Percentiles rank a stretch among this genome's conserved stretches.
Conservation (phyloP, 441 rosid species). For the Pelargonium cotyledonis region DNA sequence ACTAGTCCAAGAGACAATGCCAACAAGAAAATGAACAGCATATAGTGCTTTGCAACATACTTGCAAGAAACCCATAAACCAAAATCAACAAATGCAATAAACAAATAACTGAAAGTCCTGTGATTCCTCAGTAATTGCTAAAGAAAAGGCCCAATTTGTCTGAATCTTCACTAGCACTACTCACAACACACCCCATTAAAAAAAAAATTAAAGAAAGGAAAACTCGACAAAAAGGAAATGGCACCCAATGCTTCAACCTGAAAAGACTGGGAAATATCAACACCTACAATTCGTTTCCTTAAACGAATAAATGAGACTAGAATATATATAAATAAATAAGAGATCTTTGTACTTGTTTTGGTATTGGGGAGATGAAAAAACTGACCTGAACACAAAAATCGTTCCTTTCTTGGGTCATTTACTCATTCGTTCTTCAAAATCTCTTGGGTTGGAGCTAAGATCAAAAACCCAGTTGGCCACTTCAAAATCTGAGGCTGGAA, state of each 20-base stretch:
- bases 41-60: background rate
- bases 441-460: constrained; percentile 1
- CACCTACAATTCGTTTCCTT: constrained; percentile 1
- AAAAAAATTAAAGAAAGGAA: constrained; percentile 8
- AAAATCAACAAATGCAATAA: constrained; percentile 10
- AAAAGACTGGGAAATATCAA: constrained; percentile 22
- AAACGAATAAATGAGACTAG: background rate
- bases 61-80: background rate
- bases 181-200: background rate
- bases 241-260: constrained; percentile 14
- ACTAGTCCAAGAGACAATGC: constrained; percentile 4
- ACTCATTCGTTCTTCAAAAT: background rate
- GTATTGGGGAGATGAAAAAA: background rate
- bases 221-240: constrained; percentile 10
- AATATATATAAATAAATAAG: background rate
- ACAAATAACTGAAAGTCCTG: constrained; percentile 15
- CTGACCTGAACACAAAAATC: constrained; percentile 3
- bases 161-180: constrained; percentile 37
- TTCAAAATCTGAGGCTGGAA: constrained; percentile 4
- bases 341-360: background rate
- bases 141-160: constrained; percentile 26
- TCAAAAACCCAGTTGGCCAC: background rate
- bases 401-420: constrained; percentile 12
- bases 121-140: constrained; percentile 16
- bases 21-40: constrained; percentile 4